A percentile compares a stretch with the other conserved stretches of the same genome.
Evolutionary conservation across 2,329 filamentous ascomycete species (phyloP).

Genomic region (Ophiostoma tasmaniense): DNA sequence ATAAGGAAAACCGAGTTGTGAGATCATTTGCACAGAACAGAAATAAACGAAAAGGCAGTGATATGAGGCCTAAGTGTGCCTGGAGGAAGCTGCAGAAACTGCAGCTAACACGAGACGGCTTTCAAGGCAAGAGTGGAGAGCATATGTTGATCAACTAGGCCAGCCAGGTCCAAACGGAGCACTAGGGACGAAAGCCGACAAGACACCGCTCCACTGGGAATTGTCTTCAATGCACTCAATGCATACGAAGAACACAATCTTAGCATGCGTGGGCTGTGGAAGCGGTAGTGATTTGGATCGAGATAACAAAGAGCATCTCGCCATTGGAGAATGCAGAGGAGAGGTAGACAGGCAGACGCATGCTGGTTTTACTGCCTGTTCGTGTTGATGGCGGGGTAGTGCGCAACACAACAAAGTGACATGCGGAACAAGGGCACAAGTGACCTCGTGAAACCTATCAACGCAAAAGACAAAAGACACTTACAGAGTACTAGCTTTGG

Average conservation of each 20-base stretch:
- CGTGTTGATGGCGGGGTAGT: not conserved
- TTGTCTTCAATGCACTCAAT: not conserved
- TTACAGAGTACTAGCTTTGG: not conserved
- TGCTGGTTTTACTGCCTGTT: not conserved
- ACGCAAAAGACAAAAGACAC: not conserved
- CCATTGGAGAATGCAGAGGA: not conserved
- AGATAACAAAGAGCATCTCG: not conserved
- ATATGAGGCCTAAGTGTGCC: not conserved
- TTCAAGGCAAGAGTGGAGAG: constrained; percentile 4
- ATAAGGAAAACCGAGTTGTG: not conserved
- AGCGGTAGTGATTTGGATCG: not conserved
- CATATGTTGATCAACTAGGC: constrained; percentile 2
- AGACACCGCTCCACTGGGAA: not conserved
- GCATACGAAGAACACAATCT: no score
- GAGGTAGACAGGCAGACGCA: not conserved
- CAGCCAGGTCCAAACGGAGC: constrained; percentile 5
- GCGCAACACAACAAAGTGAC: not conserved
- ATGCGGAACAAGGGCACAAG: not conserved
- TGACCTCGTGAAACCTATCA: not conserved
- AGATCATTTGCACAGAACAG: not conserved
- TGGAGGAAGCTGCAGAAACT: not conserved
- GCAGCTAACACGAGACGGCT: not conserved
- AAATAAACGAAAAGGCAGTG: not conserved
- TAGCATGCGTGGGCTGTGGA: not conserved
- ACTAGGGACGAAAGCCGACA: constrained; percentile 1